Evolutionary conservation across 1,139 yeast species (phyloP), one percentile per base, ranked within the genome.

Genomic region (Blastobotrys raffinosifermentans): DNA sequence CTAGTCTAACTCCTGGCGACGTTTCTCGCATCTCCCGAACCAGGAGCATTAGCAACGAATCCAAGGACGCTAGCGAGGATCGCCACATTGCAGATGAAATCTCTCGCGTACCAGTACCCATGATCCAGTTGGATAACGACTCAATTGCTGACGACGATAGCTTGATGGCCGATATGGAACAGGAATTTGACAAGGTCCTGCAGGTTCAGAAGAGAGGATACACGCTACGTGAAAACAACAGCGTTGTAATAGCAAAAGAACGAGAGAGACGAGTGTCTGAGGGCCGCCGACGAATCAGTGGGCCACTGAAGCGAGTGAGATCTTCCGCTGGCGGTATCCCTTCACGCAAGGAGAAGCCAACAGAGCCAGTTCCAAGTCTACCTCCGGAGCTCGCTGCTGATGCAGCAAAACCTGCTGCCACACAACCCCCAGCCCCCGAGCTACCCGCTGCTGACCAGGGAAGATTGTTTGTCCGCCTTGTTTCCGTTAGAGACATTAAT

Each of bases 391-490:
- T 4, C 40, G 48, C 38, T 13, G 14, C 27, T n/a, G 26, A 30
- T n/a, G 22, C n/a, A 13, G 15, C 36, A 5, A 27, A 35, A 6
- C 18, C 34, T 4, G 37, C 35, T 2, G 19, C 34, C 5, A 11
- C 16, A 14, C 23, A 4, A 22, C 17, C 19, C 27, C 39, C 36
- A 26, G 41, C 34, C 4, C 37, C 47, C 27, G 55, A 53, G n/a
- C 38, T 58, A 40, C 52, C 59, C 6, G 44, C 41, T 29, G 59
- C 60, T 26, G 94, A 85, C 57, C 64, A 75, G 41, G 96, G 96
- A 3, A 70, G 86, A 30, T 60, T 87, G 20, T 87, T 85, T 60
- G 67, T 87, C 32, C 69, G 80, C 39, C 69, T 87, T 17, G 66
- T 78, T 38, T 77, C 79, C 0, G 58, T 86, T 38, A 70, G 71